Evolutionary conservation across 2,329 filamentous ascomycete genomes (phyloP).

Genomic region (Volutella citrinella): DNA sequence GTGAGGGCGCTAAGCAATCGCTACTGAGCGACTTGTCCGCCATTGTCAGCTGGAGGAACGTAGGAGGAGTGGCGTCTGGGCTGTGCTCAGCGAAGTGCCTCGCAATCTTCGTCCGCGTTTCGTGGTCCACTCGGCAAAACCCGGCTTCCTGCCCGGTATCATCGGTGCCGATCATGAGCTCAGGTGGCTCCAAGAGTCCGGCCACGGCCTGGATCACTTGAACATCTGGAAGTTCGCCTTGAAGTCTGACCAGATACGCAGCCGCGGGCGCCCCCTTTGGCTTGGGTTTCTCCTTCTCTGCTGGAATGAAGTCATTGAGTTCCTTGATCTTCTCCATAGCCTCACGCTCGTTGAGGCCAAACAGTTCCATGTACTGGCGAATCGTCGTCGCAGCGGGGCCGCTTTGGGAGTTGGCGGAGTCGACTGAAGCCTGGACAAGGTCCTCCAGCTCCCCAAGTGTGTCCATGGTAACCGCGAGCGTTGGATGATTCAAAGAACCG

Average conservation of each 20-base stretch:
- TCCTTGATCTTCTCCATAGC: constrained; percentile 8
- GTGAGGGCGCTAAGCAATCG: constrained; percentile 1
- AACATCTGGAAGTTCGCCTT: constrained; percentile 3
- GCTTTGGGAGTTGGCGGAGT: background rate
- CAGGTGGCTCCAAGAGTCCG: constrained; percentile 3
- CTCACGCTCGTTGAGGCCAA: constrained; percentile 5
- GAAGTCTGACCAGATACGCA: constrained; percentile 9
- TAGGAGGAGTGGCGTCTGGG: constrained; percentile 1
- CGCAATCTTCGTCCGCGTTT: constrained; percentile 5
- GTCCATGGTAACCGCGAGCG: too few relatives aligned
- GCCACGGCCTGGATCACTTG: constrained; percentile 4
- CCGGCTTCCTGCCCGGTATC: constrained; percentile 5
- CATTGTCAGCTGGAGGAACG: constrained; percentile 11
- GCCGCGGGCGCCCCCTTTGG: background rate
- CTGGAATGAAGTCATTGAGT: constrained; percentile 3
- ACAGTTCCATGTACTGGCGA: constrained; percentile 10
- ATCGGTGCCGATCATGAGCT: constrained; percentile 10
- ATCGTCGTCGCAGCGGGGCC: background rate
- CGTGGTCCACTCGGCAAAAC: constrained; percentile 9
- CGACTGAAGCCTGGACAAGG: background rate
- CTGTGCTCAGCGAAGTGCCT: constrained; percentile 5
- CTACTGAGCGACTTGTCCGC: constrained; percentile 7
- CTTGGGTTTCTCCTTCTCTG: background rate
- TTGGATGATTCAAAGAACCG: too few relatives aligned
- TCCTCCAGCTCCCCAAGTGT: too few relatives aligned